Percentiles rank a stretch among this genome's conserved stretches.
Evolutionary conservation across 2,329 filamentous ascomycete genomes (phyloP).

Genomic region (Waltergamsia citrina): DNA sequence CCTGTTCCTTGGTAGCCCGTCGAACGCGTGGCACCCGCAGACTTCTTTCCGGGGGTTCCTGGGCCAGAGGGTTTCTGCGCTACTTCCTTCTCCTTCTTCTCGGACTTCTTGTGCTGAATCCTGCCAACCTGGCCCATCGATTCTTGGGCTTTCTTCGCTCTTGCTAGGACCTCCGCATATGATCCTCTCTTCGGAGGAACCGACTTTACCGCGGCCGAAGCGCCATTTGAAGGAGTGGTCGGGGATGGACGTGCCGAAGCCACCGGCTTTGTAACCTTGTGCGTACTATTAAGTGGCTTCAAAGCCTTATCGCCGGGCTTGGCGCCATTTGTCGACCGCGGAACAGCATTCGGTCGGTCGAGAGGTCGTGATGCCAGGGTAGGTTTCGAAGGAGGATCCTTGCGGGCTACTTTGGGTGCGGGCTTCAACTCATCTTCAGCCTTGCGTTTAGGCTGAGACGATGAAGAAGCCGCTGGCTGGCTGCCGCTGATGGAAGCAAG

Average conservation of each 20-base stretch:
- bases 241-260: slow-evolving; percentile 8
- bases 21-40: slow-evolving; percentile 1
- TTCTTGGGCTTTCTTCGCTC: slow-evolving; percentile 57
- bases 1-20: slow-evolving; percentile 20
- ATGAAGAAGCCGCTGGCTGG: slow-evolving; percentile 26
- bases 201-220: slow-evolving; percentile 28
- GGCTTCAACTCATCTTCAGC: slow-evolving; percentile 39
- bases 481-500: slow-evolving; percentile 53
- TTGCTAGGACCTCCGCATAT: slow-evolving; percentile 64
- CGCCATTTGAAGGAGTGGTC: slow-evolving; percentile 18
- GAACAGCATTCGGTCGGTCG: slow-evolving; percentile 13
- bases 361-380: slow-evolving; percentile 13
- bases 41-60: slow-evolving; percentile 5
- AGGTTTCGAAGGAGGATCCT: slow-evolving; percentile 7
- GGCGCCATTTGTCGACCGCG: slow-evolving; percentile 6
- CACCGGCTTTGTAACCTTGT: slow-evolving; percentile 12
- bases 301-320: slow-evolving; percentile 8
- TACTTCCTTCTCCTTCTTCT: slow-evolving; percentile 43
- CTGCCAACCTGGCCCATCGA: slow-evolving; percentile 54
- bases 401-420: slow-evolving; percentile 32
- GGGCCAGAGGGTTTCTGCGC: slow-evolving; percentile 11
- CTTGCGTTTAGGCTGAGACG: slow-evolving; percentile 42
- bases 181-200: slow-evolving; percentile 64
- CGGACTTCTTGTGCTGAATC: slow-evolving; percentile 66
- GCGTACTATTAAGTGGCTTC: slow-evolving; percentile 14